phyloP scores from a whole-genome alignment of 805 yeast genomes.

The Torulaspora quercuum region DNA sequence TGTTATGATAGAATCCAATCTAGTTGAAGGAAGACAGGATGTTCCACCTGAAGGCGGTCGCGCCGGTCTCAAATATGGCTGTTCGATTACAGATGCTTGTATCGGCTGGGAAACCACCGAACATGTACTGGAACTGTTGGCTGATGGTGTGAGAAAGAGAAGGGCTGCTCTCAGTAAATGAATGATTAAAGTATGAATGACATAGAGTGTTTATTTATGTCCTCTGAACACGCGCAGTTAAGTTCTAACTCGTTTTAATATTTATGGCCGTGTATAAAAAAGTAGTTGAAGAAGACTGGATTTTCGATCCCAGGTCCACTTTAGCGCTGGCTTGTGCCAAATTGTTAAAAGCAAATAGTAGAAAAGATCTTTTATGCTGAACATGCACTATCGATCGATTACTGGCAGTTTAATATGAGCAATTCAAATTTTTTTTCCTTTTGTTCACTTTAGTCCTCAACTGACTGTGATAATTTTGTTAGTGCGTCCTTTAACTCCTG shows the following conservation, averaged over 20 bases:
- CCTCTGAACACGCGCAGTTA: background rate
- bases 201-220: constrained; percentile 3
- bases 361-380: no score
- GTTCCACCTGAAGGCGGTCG: constrained; percentile 79
- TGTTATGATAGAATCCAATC: constrained; percentile 92
- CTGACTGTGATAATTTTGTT: constrained; percentile 3
- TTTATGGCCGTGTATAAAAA: background rate
- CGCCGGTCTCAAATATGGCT: constrained; percentile 77
- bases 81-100: constrained; percentile 97
- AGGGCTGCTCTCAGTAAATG: constrained; percentile 43
- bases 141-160: constrained; percentile 78
- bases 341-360: no score
- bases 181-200: constrained; percentile 1
- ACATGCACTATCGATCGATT: no score
- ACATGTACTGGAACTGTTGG: constrained; percentile 61
- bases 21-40: constrained; percentile 89
- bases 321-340: no score
- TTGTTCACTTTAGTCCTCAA: background rate
- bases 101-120: constrained; percentile 86
- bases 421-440: no score
- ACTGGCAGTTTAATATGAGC: no score
- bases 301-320: no score
- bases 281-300: no score
- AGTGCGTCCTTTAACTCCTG: constrained; percentile 41
- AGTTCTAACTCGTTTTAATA: background rate